Conservation (phyloP, 2,329 filamentous ascomycete genomes). For the Parastagonospora avenae region DNA sequence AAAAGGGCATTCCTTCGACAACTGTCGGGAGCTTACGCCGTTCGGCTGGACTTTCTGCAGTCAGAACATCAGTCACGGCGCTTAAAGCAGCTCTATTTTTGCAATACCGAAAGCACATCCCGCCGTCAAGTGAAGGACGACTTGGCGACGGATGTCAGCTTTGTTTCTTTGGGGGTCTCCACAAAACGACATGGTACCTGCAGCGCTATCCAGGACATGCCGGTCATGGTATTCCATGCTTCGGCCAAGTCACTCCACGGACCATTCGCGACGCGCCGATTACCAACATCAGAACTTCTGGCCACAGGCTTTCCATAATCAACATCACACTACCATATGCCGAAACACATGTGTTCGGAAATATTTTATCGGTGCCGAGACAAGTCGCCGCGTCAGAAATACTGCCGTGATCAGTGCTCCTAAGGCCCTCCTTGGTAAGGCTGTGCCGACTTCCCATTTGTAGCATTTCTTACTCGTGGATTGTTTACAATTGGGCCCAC, state of each 20-base stretch:
- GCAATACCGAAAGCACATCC: not conserved
- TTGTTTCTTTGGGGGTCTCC: not conserved
- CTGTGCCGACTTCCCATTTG: too few relatives aligned
- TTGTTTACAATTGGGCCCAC: not conserved
- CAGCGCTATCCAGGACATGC: slow-evolving; percentile 11
- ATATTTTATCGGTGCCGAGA: slow-evolving; percentile 18
- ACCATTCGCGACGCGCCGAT: slow-evolving; percentile 17
- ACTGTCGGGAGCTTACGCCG: too few relatives aligned
- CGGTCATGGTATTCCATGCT: slow-evolving; percentile 4
- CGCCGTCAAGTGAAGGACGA: not conserved
- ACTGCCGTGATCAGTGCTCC: slow-evolving; percentile 6
- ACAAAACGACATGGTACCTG: slow-evolving; percentile 1
- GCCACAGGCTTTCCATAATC: slow-evolving; percentile 22
- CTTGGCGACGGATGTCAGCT: not conserved
- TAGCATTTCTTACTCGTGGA: not conserved
- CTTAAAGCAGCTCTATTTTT: too few relatives aligned
- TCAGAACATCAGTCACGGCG: too few relatives aligned
- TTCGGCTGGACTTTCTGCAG: too few relatives aligned
- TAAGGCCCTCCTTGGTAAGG: not conserved
- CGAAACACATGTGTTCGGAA: slow-evolving; percentile 10
- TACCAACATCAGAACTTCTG: slow-evolving; percentile 34
- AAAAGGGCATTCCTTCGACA: too few relatives aligned
- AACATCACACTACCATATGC: slow-evolving; percentile 11
- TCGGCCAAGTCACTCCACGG: slow-evolving; percentile 14
- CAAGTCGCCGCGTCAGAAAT: slow-evolving; percentile 15